A percentile compares a stretch with the other conserved stretches of the same genome.
phyloP scores from a whole-genome alignment of 1,139 yeast species.

The Saccharomyces hybrid region DNA sequence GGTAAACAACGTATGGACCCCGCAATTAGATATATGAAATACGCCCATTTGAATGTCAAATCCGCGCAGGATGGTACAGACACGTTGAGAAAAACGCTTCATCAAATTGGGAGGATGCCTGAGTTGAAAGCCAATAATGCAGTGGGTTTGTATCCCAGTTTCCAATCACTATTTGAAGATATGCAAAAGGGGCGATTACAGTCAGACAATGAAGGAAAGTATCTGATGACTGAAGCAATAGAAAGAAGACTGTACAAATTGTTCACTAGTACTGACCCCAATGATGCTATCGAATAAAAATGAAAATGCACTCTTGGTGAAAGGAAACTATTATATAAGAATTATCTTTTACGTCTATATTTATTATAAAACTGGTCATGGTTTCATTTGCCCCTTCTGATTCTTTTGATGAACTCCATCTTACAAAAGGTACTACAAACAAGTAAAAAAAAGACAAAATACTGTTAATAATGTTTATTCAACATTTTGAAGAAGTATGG shows the following conservation, averaged over 20 bases:
- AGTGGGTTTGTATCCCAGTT: conserved; percentile 33
- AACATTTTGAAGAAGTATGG: neutral
- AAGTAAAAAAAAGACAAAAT: neutral
- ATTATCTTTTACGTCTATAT: no score
- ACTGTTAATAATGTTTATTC: neutral
- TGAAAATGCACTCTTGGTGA: neutral
- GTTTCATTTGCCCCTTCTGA: conserved; percentile 3
- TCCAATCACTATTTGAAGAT: conserved; percentile 35
- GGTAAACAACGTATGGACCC: conserved; percentile 49
- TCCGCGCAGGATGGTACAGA: conserved; percentile 45
- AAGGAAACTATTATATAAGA: neutral
- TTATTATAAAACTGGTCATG: no score
- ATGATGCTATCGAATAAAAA: conserved; percentile 31
- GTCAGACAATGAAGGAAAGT: conserved; percentile 32
- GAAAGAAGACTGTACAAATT: conserved; percentile 41
- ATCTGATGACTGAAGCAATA: conserved; percentile 35
- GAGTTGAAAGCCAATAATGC: conserved; percentile 33
- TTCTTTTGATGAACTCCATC: conserved; percentile 32
- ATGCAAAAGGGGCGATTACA: conserved; percentile 26
- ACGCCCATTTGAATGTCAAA: conserved; percentile 46
- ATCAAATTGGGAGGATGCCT: conserved; percentile 52
- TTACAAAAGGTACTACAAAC: conserved; percentile 34
- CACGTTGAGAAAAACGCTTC: conserved; percentile 42
- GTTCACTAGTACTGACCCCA: conserved; percentile 45
- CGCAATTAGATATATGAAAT: conserved; percentile 43